Evolutionary conservation across 2,329 filamentous ascomycete species (phyloP).

Genomic region (Apiospora marii): DNA sequence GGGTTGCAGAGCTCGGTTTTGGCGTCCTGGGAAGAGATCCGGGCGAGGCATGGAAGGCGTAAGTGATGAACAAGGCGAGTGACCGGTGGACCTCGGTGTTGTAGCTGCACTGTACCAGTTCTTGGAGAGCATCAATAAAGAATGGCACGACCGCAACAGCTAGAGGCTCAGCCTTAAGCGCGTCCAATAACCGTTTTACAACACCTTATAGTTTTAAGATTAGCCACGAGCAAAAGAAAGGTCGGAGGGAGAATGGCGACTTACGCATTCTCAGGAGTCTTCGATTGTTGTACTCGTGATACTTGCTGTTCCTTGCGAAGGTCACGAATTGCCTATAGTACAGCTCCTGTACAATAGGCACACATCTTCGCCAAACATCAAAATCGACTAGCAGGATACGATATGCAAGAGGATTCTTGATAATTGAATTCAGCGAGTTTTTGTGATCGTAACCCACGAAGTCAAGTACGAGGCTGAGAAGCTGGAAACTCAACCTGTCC

Average conservation of each 20-base stretch:
- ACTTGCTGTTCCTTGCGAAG: slow-evolving; percentile 89
- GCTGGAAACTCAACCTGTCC: slow-evolving; percentile 63
- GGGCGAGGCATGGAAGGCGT: slow-evolving; percentile 74
- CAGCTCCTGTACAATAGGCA: slow-evolving; percentile 78
- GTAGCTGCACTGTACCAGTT: slow-evolving; percentile 80
- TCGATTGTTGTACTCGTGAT: slow-evolving; percentile 90
- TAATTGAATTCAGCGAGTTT: slow-evolving; percentile 86
- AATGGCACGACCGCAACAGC: slow-evolving; percentile 74
- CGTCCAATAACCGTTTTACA: slow-evolving; percentile 88
- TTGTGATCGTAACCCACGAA: slow-evolving; percentile 89
- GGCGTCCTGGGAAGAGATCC: slow-evolving; percentile 60
- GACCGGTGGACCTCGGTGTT: slow-evolving; percentile 87
- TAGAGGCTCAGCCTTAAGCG: slow-evolving; percentile 85
- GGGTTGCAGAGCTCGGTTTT: slow-evolving; percentile 48
- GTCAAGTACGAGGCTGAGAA: slow-evolving; percentile 79
- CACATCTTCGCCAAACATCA: slow-evolving; percentile 88
- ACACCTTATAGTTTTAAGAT: slow-evolving; percentile 66
- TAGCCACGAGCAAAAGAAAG: background rate
- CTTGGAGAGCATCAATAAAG: slow-evolving; percentile 81
- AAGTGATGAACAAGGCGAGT: slow-evolving; percentile 91
- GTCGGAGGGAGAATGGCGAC: slow-evolving; percentile 41
- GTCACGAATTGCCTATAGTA: slow-evolving; percentile 93
- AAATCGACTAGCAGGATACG: slow-evolving; percentile 90
- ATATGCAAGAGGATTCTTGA: slow-evolving; percentile 95
- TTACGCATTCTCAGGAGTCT: slow-evolving; percentile 89